Evolutionary conservation across 768 basidiomycete species (phyloP), one percentile per base, ranked within the genome.

Genomic region (Fomitopsis pulvina): DNA sequence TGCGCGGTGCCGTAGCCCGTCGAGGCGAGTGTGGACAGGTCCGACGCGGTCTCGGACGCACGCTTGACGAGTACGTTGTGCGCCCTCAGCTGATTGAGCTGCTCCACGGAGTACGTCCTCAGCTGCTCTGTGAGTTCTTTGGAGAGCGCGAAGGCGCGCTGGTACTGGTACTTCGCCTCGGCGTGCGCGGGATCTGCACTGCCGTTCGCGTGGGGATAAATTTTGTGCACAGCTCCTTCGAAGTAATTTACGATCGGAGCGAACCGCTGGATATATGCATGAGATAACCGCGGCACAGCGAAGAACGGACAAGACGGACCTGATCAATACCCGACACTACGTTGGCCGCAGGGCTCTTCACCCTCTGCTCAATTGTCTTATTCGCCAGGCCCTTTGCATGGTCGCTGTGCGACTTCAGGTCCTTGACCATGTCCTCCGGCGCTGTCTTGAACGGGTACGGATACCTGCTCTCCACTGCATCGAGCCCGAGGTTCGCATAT

Each of bases 211-310:
- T 14, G n/a, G 34, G 58, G 44, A 43, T 67, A 56, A 14, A 70
- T 53, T 52, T 65, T 61, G 37, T 63, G 57, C 42, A 84, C 75
- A 10, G 79, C 78, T 20, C 69, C 71, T 63, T 85, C 81, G 48
- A 90, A 70, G 57, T 79, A 82, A 61, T 90, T 78, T 28, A 92
- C 79, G 44, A 90, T 69, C 38, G 89, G 87, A n/a, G 85, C 64
- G 58, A 90, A 79, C 57, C 74, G 72, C 85, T 87, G 51, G 48
- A 29, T 52, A 53, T 39, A 43, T 42, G 51, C 58, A 60, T 51
- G 20, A 57, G 53, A n/a, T 57, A 41, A 43, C 44, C 47, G 41
- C 25, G 39, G 40, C 49, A 51, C 20, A 30, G 48, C 26, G 39
- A 41, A 28, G 32, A 26, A 20, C n/a, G 25, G 47, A 21, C 18